A percentile compares a stretch with the other conserved stretches of the same genome.
Conservation (phyloP, 257 asterid genomes). For the Voacanga thouarsii region DNA sequence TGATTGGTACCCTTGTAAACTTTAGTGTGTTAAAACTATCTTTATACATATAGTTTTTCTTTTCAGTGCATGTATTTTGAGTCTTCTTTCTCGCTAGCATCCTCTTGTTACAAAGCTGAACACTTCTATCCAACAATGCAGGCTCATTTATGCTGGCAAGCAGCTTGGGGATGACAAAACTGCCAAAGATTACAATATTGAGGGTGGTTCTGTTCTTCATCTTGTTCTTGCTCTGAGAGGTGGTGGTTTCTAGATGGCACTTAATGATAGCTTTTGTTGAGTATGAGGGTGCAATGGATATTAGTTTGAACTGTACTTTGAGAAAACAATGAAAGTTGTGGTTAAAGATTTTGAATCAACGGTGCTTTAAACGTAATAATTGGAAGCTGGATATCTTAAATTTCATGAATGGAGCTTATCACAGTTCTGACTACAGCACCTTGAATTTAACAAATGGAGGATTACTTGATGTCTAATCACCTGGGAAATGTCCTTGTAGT, state of each 20-base stretch:
- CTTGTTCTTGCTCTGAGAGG: conserved; percentile 83
- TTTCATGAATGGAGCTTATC: neutral
- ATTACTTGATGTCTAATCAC: neutral
- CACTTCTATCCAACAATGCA: conserved; percentile 14
- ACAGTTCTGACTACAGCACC: neutral
- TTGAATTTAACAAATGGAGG: neutral
- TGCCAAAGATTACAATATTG: conserved; percentile 82
- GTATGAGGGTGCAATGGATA: neutral
- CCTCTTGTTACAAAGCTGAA: neutral
- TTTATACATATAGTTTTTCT: neutral
- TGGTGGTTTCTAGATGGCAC: conserved; percentile 39
- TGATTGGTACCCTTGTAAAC: neutral
- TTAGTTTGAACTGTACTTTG: neutral
- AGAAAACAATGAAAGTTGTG: neutral
- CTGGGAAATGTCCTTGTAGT: neutral
- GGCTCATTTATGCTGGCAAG: conserved; percentile 87
- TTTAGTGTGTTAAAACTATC: neutral
- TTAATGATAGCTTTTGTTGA: neutral
- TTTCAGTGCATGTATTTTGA: neutral
- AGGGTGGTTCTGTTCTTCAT: conserved; percentile 92
- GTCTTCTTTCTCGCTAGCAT: neutral
- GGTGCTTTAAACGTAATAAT: neutral
- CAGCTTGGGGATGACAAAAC: conserved; percentile 91
- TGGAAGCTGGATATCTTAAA: neutral
- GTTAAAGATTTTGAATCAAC: neutral